Evolutionary conservation across 2,329 filamentous ascomycete genomes (phyloP).

Genomic region (Arthrobotrys pseudoclavata): DNA sequence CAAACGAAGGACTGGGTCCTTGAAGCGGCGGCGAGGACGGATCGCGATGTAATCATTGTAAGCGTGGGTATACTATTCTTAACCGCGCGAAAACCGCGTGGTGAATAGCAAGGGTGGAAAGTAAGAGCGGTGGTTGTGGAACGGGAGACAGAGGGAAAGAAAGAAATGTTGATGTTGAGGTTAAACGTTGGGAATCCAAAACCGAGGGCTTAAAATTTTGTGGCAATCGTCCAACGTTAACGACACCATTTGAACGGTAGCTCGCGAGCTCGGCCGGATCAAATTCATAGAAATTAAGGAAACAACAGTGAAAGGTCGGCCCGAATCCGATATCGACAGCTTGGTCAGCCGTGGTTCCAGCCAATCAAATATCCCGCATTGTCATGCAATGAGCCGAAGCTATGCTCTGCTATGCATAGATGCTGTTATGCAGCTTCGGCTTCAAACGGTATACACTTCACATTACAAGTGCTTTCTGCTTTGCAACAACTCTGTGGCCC

Average conservation of each 20-base stretch:
- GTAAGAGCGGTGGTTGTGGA: neutral
- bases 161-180: slow-evolving; percentile 6
- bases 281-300: neutral
- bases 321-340: slow-evolving; percentile 12
- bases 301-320: neutral
- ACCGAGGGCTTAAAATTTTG: slow-evolving; percentile 48
- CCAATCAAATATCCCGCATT: slow-evolving; percentile 36
- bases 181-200: neutral
- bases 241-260: slow-evolving; percentile 21
- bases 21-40: slow-evolving; percentile 31
- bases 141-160: neutral
- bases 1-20: slow-evolving; percentile 50
- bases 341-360: neutral
- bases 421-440: neutral
- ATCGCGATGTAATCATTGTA: slow-evolving; percentile 47
- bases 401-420: neutral
- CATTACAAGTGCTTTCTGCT: too few species aligned
- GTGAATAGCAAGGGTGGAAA: neutral
- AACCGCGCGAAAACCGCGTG: neutral
- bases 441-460: neutral
- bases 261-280: slow-evolving; percentile 4
- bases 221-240: slow-evolving; percentile 30
- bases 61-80: neutral
- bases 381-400: slow-evolving; percentile 8
- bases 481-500: too few species aligned